A percentile compares a stretch with the other conserved stretches of the same genome.
Conservation (phyloP, 1,284 basidiomycete genomes). For the Farysia itapuensis region DNA sequence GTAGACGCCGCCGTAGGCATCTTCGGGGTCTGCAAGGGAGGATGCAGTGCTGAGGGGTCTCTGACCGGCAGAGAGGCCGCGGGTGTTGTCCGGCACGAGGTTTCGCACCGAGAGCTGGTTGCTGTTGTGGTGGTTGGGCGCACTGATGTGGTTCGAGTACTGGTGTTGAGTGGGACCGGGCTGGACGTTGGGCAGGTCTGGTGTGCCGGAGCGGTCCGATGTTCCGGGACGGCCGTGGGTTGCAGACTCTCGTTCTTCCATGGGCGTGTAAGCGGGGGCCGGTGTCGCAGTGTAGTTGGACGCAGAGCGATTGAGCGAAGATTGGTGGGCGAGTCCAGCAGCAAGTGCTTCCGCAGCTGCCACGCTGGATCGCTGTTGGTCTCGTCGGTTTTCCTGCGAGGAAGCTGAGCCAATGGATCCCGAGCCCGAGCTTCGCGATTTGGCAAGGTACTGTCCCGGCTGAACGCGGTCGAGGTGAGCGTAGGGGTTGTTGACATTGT, state of each 20-base stretch:
- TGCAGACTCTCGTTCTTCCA: slow-evolving; percentile 1
- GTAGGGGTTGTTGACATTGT: slow-evolving; percentile 51
- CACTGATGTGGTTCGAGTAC: slow-evolving; percentile 1
- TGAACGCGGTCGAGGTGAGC: slow-evolving; percentile 49
- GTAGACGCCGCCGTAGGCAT: slow-evolving; percentile 49
- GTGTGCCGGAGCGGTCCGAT: slow-evolving; percentile 41
- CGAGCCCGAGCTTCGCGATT: slow-evolving; percentile 12
- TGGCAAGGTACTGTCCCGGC: slow-evolving; percentile 7
- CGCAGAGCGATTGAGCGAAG: slow-evolving; percentile 13
- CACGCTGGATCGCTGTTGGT: slow-evolving; percentile 14
- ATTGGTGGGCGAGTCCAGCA: slow-evolving; percentile 24
- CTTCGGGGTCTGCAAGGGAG: slow-evolving; percentile 37
- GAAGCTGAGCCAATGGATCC: slow-evolving; percentile 15
- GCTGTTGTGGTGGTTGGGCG: neutral
- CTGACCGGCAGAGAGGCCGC: slow-evolving; percentile 21
- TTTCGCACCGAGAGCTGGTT: slow-evolving; percentile 26
- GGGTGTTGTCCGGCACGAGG: too few species aligned
- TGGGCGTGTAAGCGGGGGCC: neutral
- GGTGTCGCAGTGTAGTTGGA: slow-evolving; percentile 1
- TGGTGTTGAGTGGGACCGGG: slow-evolving; percentile 6
- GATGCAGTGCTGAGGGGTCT: slow-evolving; percentile 40
- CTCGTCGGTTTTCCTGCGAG: slow-evolving; percentile 3
- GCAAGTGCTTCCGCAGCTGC: slow-evolving; percentile 21
- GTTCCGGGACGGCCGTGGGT: slow-evolving; percentile 40
- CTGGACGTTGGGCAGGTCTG: slow-evolving; percentile 49